These are phyloP conservation scores for Dryas octopetala DNA, from an alignment of 306 rosid genomes.

Conservation along the genomic window DNA sequence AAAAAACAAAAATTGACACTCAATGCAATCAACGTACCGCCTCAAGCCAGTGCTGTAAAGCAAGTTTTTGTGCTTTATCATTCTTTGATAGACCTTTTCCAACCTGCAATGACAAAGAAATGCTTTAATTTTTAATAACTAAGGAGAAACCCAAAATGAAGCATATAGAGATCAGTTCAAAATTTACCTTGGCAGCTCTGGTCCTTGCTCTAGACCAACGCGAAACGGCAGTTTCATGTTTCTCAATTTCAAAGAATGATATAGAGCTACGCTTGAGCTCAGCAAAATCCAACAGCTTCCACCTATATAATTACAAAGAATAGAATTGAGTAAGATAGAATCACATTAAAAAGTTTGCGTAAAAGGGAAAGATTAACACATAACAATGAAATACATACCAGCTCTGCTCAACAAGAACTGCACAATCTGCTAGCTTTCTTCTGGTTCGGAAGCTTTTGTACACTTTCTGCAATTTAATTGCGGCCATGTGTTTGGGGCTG, in stretches of 20 bases:
- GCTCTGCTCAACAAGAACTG: constrained; percentile 98
- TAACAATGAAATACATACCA: constrained; percentile 50
- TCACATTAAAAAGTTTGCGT: not conserved
- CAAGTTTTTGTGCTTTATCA: constrained; percentile 87
- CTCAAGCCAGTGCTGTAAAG: constrained; percentile 98
- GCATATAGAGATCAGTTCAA: constrained; percentile 1
- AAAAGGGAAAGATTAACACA: constrained; percentile 14
- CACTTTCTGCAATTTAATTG: constrained; percentile 90
- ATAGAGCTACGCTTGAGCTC: constrained; percentile 94
- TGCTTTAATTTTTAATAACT: constrained; percentile 14
- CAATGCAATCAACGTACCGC: constrained; percentile 64
- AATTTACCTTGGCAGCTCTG: constrained; percentile 88
- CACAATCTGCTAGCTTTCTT: constrained; percentile 97
- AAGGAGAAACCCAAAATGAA: not conserved
- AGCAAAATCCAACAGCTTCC: constrained; percentile 95
- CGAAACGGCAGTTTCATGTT: constrained; percentile 91
- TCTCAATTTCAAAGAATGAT: constrained; percentile 91
- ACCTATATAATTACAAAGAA: constrained; percentile 51
- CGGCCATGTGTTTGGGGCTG: constrained; percentile 81
- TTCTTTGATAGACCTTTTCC: constrained; percentile 96
- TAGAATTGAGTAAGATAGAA: constrained; percentile 27
- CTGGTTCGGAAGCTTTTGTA: constrained; percentile 98
- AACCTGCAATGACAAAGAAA: constrained; percentile 58
- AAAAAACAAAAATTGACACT: not conserved
- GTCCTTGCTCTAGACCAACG: constrained; percentile 99